Evolutionary conservation across 345 rosid species (phyloP), one percentile per base, ranked within the genome.

Genomic region (Cardamine occulta): DNA sequence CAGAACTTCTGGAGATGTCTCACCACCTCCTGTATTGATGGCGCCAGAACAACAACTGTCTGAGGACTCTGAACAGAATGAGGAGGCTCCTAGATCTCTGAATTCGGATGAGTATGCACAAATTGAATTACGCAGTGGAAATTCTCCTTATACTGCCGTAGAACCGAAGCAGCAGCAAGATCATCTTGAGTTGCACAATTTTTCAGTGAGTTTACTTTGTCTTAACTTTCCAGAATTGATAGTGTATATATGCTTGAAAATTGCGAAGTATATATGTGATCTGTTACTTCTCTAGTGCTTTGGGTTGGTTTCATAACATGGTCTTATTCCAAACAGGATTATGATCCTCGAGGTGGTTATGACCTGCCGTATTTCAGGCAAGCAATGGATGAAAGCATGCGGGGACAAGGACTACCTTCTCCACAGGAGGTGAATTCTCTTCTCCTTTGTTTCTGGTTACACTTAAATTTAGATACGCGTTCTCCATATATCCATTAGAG

Each of bases 331-430:
- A 26, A 72, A 44, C 75, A 72, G 67, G 59, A 18, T 17, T 58
- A 44, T 58, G 66, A 57, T 82, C 81, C 86, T 53, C 95, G 75
- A 52, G 74, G 85, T 70, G 89, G 84, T 44, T 93, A 90, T 80
- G 95, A 90, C 73, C 62, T 89, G 13, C 76, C 88, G 32, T 88
- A 90, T 81, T 86, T 88, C 79, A 85, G 95, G 75, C 89, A 91
- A 15, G 17, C 86, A 49, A 79, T 84, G 79, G 93, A 88, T 54
- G 98, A 86, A 75, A 76, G 81, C 12, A 72, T 81, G 4, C 80
- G 85, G n/a, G 91, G 85, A 32, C 98, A 85, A 73, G 88, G 86
- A 56, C 78, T 86, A 3, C 87, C 83, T 53, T 85, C 86, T 52
- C 84, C 87, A 45, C 91, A 81, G 52, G 97, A 93, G 95, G 98